These are phyloP conservation scores for Quercus lobata DNA, from an alignment of 331 rosid genomes.

Conservation along the genomic window DNA sequence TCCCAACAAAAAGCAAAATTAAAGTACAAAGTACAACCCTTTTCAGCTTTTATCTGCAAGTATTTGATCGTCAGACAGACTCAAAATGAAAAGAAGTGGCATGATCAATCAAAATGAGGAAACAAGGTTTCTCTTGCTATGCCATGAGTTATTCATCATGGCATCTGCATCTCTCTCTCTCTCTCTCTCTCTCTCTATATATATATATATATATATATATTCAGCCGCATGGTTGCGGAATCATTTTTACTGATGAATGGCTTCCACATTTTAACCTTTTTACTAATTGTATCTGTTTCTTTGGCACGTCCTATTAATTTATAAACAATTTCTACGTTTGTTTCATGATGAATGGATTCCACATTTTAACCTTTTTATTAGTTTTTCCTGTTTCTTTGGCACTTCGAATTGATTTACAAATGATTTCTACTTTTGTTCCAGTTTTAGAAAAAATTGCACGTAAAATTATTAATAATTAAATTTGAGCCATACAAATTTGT, in stretches of 20 bases:
- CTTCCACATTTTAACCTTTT: not conserved
- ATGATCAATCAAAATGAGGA: not conserved
- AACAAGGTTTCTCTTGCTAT: no score
- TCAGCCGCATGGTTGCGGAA: not conserved
- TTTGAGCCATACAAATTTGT: no score
- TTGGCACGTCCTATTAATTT: not conserved
- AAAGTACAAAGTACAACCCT: not conserved
- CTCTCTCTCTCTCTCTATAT: no score
- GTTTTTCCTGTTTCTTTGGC: not conserved
- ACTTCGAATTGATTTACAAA: not conserved
- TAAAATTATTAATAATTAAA: no score
- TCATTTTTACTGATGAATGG: not conserved
- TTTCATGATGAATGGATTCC: not conserved
- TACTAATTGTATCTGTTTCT: not conserved
- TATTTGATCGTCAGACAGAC: not conserved
- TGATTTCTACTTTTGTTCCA: no score
- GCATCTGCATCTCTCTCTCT: no score
- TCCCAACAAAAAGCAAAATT: not conserved
- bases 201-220: no score
- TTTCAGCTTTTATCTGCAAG: constrained; percentile 4
- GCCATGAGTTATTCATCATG: no score
- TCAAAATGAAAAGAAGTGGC: not conserved
- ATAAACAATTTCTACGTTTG: not conserved
- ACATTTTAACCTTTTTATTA: not conserved
- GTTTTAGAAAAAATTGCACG: no score